These are phyloP conservation scores for Bjerkandera adusta DNA, from an alignment of 1,284 basidiomycete species.

Conservation along the genomic window DNA sequence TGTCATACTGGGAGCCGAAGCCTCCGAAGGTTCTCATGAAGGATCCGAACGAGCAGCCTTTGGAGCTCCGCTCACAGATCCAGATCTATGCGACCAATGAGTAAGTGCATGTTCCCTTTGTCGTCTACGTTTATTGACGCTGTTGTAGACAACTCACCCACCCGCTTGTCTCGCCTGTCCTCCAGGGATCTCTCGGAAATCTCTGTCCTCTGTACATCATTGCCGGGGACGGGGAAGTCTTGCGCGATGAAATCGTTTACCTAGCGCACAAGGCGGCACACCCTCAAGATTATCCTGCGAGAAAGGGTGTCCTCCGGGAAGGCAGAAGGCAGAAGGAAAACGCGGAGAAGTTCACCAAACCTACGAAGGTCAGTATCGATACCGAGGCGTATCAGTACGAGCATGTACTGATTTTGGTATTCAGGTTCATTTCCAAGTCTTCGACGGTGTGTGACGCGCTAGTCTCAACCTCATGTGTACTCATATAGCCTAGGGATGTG, in stretches of 20 bases:
- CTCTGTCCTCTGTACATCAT: conserved; percentile 82
- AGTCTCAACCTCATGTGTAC: not conserved
- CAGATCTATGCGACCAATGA: conserved; percentile 83
- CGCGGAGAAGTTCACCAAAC: conserved; percentile 50
- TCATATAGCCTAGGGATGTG: conserved; percentile 47
- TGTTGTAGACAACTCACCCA: conserved; percentile 67
- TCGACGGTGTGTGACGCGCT: conserved; percentile 41
- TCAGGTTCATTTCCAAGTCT: conserved; percentile 75
- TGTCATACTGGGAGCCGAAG: conserved; percentile 50
- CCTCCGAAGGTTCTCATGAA: conserved; percentile 61
- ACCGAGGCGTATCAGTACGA: not conserved
- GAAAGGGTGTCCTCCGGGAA: conserved; percentile 51
- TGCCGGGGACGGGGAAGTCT: conserved; percentile 75
- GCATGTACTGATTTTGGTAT: not conserved
- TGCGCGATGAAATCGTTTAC: conserved; percentile 83
- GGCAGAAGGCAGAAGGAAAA: conserved; percentile 51
- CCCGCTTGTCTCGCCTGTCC: conserved; percentile 77
- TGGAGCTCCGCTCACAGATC: conserved; percentile 65
- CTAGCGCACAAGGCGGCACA: conserved; percentile 82
- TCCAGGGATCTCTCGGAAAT: conserved; percentile 78
- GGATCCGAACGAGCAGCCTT: conserved; percentile 40
- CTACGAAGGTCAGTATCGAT: conserved; percentile 56
- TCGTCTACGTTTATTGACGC: not conserved
- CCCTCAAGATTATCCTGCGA: conserved; percentile 66
- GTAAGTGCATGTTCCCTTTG: conserved; percentile 31